Base-by-base conservation (phyloP, 352 stramenopile genomes). In the Globisporangium spinosum region DNA sequence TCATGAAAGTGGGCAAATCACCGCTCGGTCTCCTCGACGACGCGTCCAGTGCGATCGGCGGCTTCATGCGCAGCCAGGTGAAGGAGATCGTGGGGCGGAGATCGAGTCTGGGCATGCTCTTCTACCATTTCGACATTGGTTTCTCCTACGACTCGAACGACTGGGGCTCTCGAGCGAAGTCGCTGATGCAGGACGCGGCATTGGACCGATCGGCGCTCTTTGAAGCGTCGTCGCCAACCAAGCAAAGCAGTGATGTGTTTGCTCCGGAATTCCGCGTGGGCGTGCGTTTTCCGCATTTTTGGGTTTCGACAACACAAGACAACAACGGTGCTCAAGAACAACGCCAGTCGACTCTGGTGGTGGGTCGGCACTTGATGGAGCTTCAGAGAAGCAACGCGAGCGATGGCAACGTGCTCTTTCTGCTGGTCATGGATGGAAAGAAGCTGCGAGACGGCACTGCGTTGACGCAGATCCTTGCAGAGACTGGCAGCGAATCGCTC, bases 111-210 rank as follows among this genome's bases (percentile, higher is more conserved):
- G 85, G 83, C 0, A 93, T 95, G 88, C 75, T 95, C 49, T 95
- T 95, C 69, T 94, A 93, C 74, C 76, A 94, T 59, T 94, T 93
- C 56, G 88, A 95, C 69, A 87, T 94, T 67, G 88, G 88, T 1
- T 93, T 89, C 64, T 90, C 85, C 27, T 95, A 94, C 70, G 69
- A 84, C 45, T 65, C 71, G n/a, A 65, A 32, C 4, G n/a, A 62
- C 20, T 93, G 87, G 82, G 62, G 58, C 3, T 12, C 62, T 12
- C 73, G 73, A 4, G 83, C 84, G 1, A 83, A 83, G 38, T 65
- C 77, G 64, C 77, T 92, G 27, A 89, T 93, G 83, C 62, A 83
- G 63, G 87, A 92, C 62, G 35, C 71, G 12, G 72, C 78, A 4
- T 65, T 93, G 17, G 74, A 91, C 49, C 63, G 71, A 17, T 89